Evolutionary conservation across 371 early-diverging fungal genomes (phyloP).

Genomic region (Circinella minor): DNA sequence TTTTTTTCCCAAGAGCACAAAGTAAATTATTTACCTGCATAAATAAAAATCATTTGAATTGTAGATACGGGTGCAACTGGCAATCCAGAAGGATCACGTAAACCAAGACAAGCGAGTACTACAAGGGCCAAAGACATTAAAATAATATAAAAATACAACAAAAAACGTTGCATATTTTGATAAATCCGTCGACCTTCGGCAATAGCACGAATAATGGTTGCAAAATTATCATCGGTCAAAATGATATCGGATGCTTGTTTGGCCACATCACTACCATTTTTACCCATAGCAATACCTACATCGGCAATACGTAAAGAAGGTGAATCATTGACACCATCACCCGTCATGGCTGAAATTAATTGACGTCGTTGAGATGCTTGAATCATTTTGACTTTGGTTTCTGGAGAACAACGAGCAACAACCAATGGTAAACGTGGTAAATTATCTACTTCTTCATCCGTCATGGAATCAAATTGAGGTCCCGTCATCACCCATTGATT

Average conservation of each 20-base stretch:
- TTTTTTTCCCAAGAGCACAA: neutral
- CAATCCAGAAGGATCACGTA: conserved; percentile 80
- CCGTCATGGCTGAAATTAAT: conserved; percentile 79
- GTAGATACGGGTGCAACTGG: conserved; percentile 56
- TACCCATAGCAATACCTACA: conserved; percentile 93
- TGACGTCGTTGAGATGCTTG: conserved; percentile 84
- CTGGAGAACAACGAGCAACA: conserved; percentile 93
- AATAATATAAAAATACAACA: conserved; percentile 74
- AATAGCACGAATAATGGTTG: conserved; percentile 84
- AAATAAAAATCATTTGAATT: conserved; percentile 33
- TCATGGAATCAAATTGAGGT: conserved; percentile 75
- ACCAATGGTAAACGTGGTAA: conserved; percentile 85
- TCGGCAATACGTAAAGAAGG: conserved; percentile 91
- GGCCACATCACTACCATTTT: conserved; percentile 90
- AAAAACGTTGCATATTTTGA: conserved; percentile 93
- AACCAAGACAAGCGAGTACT: conserved; percentile 65
- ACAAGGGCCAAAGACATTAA: conserved; percentile 47
- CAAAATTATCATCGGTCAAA: conserved; percentile 86
- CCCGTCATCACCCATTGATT: conserved; percentile 78
- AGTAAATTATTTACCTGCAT: conserved; percentile 11
- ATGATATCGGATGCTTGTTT: conserved; percentile 93
- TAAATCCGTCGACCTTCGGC: conserved; percentile 87
- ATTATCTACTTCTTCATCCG: conserved; percentile 81
- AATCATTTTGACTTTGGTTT: conserved; percentile 97
- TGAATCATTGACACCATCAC: conserved; percentile 94